Conservation (phyloP, 2,329 filamentous ascomycete species). For the Fusarium stilboides region DNA sequence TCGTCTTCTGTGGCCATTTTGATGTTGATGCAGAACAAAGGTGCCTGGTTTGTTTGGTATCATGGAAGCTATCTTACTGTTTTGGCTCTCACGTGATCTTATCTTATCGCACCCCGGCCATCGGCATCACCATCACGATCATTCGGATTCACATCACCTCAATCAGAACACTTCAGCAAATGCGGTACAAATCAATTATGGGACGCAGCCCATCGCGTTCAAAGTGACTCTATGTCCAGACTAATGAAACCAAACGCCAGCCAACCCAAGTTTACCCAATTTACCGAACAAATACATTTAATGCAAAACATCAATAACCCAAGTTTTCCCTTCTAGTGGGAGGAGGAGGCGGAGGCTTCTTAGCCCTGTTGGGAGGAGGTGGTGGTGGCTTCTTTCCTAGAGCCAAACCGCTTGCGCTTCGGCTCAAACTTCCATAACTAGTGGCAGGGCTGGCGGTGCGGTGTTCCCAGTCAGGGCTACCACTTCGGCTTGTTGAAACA, state of each 20-base stretch:
- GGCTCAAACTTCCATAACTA: constrained; percentile 68
- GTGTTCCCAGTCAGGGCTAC: constrained; percentile 64
- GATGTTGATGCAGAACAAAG: constrained; percentile 12
- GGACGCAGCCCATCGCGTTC: constrained; percentile 35
- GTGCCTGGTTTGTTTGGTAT: constrained; percentile 1
- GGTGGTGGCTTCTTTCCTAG: constrained; percentile 69
- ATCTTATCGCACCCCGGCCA: constrained; percentile 18
- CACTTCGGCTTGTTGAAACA: constrained; percentile 66
- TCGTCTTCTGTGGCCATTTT: constrained; percentile 88
- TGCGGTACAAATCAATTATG: constrained; percentile 35
- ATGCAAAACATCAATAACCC: constrained; percentile 41
- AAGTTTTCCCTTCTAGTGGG: constrained; percentile 53
- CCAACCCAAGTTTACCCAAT: constrained; percentile 16
- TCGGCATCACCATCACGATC: not conserved
- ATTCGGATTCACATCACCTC: not conserved
- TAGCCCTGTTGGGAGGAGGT: constrained; percentile 64
- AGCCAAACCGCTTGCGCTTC: constrained; percentile 56
- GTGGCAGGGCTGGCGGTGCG: constrained; percentile 70
- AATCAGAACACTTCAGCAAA: not conserved
- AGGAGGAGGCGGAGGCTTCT: constrained; percentile 58
- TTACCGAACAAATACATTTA: constrained; percentile 10
- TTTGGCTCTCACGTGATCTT: constrained; percentile 28
- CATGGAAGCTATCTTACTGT: constrained; percentile 6
- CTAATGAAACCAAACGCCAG: constrained; percentile 37
- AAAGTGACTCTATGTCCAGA: constrained; percentile 39